Evolutionary conservation across 192 early-diverging fungal genomes (phyloP).

Genomic region (Backusella psychrophila): DNA sequence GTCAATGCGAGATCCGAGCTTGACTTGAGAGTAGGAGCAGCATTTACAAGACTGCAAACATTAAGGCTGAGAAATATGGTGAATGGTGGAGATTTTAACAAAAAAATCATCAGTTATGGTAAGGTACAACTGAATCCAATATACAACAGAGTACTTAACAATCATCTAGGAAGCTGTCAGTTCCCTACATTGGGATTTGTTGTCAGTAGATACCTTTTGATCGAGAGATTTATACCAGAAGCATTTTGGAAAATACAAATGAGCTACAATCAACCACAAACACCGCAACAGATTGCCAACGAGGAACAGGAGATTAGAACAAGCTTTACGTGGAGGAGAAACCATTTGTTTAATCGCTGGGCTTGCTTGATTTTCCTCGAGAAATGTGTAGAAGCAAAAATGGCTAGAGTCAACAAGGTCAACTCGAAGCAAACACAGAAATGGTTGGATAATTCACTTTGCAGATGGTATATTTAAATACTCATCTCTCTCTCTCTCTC

Average conservation of each 20-base stretch:
- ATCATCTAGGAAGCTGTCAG: conserved; percentile 74
- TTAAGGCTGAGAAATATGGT: conserved; percentile 60
- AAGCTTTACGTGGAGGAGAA: conserved; percentile 75
- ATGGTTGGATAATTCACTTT: conserved; percentile 48
- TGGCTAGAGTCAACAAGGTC: conserved; percentile 60
- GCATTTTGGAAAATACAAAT: conserved; percentile 87
- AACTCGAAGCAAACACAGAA: conserved; percentile 68
- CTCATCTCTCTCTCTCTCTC: background rate
- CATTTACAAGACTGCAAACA: conserved; percentile 93
- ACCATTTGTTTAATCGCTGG: conserved; percentile 74
- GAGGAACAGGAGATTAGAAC: background rate
- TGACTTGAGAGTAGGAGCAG: conserved; percentile 89
- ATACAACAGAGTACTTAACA: too few relatives aligned
- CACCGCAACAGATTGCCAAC: background rate
- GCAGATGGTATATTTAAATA: background rate
- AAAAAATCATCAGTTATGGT: conserved; percentile 84
- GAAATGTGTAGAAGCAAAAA: conserved; percentile 58
- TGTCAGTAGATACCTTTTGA: conserved; percentile 78
- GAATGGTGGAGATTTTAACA: conserved; percentile 34
- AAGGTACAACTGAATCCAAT: background rate
- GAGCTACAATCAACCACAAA: background rate
- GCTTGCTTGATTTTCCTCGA: conserved; percentile 72
- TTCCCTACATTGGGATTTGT: conserved; percentile 97
- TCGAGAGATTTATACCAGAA: conserved; percentile 84
- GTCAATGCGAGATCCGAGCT: conserved; percentile 86